phyloP scores from a whole-genome alignment of 768 basidiomycete species.

The Phaffia tasmanica region DNA sequence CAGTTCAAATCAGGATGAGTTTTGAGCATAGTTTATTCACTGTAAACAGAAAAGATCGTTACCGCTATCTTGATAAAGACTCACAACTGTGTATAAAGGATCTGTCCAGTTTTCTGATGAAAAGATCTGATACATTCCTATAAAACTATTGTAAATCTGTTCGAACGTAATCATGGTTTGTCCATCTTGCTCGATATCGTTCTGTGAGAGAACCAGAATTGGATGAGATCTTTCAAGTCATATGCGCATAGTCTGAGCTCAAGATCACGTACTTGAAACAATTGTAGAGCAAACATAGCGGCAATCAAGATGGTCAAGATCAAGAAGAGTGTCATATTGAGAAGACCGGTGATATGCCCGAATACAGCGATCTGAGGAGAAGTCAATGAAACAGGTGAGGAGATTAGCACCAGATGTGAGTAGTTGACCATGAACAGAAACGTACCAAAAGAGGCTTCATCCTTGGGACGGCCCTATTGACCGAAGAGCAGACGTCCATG shows the following conservation, averaged over 20 bases:
- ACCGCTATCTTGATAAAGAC: constrained; percentile 10
- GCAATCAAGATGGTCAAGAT: constrained; percentile 75
- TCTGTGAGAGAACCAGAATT: constrained; percentile 34
- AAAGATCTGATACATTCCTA: constrained; percentile 73
- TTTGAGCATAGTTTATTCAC: background rate
- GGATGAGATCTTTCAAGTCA: background rate
- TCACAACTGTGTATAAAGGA: constrained; percentile 14
- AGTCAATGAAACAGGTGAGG: constrained; percentile 3
- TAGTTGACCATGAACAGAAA: constrained; percentile 7
- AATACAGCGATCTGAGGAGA: constrained; percentile 62
- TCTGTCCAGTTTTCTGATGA: constrained; percentile 79
- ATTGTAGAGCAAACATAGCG: constrained; percentile 67
- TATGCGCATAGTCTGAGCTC: background rate
- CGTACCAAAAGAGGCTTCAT: constrained; percentile 79
- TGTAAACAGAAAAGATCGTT: background rate
- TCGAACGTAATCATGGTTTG: constrained; percentile 57
- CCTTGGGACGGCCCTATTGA: background rate
- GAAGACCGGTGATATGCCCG: constrained; percentile 79
- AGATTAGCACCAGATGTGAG: background rate
- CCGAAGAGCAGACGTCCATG: no score
- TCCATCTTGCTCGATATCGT: constrained; percentile 50
- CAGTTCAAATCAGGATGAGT: background rate
- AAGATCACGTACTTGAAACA: constrained; percentile 48
- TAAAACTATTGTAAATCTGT: constrained; percentile 69
- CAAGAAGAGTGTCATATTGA: constrained; percentile 87